These are phyloP conservation scores for Xanthoconium stramineum DNA, from an alignment of 768 basidiomycete genomes.

Conservation along the genomic window DNA sequence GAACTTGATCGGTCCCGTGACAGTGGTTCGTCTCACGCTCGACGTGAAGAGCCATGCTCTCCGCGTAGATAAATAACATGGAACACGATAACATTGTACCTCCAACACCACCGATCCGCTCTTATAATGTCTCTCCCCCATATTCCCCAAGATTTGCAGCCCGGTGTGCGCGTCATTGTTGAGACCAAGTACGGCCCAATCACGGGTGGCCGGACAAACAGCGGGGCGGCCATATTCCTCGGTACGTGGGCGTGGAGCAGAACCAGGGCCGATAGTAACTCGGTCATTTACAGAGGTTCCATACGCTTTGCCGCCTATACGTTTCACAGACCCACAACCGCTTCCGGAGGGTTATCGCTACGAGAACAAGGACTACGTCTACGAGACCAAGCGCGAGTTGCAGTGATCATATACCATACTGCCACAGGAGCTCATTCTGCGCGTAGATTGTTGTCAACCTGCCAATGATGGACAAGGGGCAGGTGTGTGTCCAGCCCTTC, in stretches of 20 bases:
- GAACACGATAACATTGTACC: background rate
- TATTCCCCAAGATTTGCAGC: conserved; percentile 55
- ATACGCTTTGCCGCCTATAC: conserved; percentile 61
- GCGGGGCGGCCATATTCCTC: conserved; percentile 62
- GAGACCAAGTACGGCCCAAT: conserved; percentile 13
- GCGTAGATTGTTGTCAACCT: conserved; percentile 58
- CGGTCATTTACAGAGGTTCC: conserved; percentile 52
- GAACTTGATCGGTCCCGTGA: too few relatives aligned
- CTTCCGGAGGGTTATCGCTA: conserved; percentile 56
- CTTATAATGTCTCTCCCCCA: conserved; percentile 31
- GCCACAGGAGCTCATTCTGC: background rate
- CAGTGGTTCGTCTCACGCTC: conserved; percentile 3
- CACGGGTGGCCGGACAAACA: conserved; percentile 24
- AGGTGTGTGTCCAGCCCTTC: conserved; percentile 31
- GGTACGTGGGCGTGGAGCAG: conserved; percentile 36
- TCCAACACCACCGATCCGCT: too few relatives aligned
- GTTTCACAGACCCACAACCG: conserved; percentile 61
- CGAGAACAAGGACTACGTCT: conserved; percentile 56
- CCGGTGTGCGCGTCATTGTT: conserved; percentile 41
- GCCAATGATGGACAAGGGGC: conserved; percentile 60
- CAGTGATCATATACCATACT: conserved; percentile 16
- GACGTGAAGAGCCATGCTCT: background rate
- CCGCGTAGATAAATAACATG: conserved; percentile 13
- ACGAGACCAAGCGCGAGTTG: conserved; percentile 49
- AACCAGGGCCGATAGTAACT: background rate